Base-by-base conservation (phyloP, 371 early-diverging fungal species). In the Batkoa obscura region DNA sequence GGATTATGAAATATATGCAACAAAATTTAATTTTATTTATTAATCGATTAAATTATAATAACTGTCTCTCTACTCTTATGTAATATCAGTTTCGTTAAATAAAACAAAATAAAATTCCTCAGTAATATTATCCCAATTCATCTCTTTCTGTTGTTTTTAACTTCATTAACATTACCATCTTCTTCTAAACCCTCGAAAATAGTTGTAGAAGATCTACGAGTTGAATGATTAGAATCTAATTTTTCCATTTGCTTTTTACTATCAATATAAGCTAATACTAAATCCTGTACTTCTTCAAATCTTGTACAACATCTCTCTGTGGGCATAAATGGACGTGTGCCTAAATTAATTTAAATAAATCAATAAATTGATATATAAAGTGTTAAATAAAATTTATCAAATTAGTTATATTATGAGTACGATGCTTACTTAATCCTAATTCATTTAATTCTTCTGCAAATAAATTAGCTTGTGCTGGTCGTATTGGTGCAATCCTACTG, bases 281-380 rank as follows among this genome's bases (percentile, higher is more conserved):
- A 5, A 13, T 39, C 39, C 15, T 53, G 53, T 8, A 53, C 53
- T 39, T 37, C 12, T 6, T 36, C 53, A 34, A 53, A 53, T 39
- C 30, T 17, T 32, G 35, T 30, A 38, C 53, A 53, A 6, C 35
- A 12, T 9, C 10, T 17, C 39, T 53, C 53, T 2, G 53, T 53
- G 30, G 53, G 53, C 53, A 53, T 53, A 6, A 37, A 37, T 8
- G 53, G 53, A 9, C 35, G 53, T 17, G 53, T 53, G 6, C 42
- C 53, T 30, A 53, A 6, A 39, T 15, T 3, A 15, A 10, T 38
- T 37, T 35, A 32, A 45, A 15, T 45, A 12, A 13, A 4, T 4
- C 5, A 45, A 15, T 45, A 45, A 13, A 6, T 15, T 13, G 12
- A 45, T 6, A 5, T 13, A 12, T 15, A 45, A 45, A 15, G 15